Base-by-base conservation (phyloP, 148 eudicot genomes). In the Dysphania ambrosioides region DNA sequence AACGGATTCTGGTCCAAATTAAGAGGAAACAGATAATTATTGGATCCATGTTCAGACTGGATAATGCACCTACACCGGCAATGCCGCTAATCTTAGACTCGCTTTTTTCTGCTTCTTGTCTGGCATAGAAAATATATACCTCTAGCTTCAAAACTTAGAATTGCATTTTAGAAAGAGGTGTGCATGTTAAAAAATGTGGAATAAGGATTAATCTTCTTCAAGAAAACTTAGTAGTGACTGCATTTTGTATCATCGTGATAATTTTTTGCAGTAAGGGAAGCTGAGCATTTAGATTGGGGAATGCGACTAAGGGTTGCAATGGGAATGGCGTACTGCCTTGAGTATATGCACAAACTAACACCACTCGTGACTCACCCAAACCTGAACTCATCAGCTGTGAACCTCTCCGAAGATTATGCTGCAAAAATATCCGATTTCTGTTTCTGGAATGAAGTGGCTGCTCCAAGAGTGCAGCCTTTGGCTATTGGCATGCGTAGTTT, bases 281-380 rank as follows among this genome's bases (percentile, higher is more conserved):
- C 97, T 6, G 99, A 95, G 68, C 99, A 92, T 86, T 82, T 95
- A 67, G 91, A 92, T 67, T 92, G 96, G 97, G 78, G 58, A 6
- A 87, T 82, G 88, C 81, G 99, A 8, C 74, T 90, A 75, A 79
- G 97, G 76, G 85, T 92, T 38, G 83, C 80, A 49, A 92, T 89
- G 96, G 97, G 97, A 66, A 90, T 89, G 79, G 89, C 92, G 19
- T 92, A 95, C 82, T 95, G 94, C 79, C 91, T 92, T 3, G 91
- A 90, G 41, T 84, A 92, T 74, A 88, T 95, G 94, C 97, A 92
- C 84, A 86, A 84, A 35, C 73, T 90, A 56, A 78, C 74, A 34
- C 96, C 97, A 18, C 86, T 88, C 21, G 16, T 84, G 69, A 53
- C 84, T 71, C 97, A 86, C 78, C 77, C 81, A 26, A 84, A 86